Evolutionary conservation across 2,329 filamentous ascomycete genomes (phyloP).

Genomic region (Penicillium sp.): DNA sequence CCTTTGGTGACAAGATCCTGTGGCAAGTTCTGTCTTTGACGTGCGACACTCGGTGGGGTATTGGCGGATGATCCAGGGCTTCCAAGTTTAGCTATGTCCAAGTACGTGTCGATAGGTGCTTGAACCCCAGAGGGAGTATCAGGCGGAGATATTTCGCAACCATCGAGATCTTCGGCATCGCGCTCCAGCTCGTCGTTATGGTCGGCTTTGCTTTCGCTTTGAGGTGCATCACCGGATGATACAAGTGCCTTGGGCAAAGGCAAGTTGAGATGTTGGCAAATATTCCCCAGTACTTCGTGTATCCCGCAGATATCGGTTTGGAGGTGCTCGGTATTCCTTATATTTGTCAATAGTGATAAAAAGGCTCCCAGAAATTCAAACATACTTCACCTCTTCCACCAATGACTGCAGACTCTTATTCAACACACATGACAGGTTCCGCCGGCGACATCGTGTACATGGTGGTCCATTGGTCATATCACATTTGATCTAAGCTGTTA

Average conservation of each 20-base stretch:
- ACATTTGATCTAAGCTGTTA: conserved; percentile 41
- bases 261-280: conserved; percentile 38
- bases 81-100: conserved; percentile 36
- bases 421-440: conserved; percentile 47
- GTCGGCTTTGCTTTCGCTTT: neutral
- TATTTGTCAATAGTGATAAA: neutral
- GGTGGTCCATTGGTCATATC: conserved; percentile 50
- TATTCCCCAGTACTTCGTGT: conserved; percentile 27
- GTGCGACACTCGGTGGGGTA: conserved; percentile 25
- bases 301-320: conserved; percentile 32
- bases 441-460: conserved; percentile 48
- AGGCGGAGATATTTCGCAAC: conserved; percentile 35
- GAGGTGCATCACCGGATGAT: neutral
- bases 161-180: conserved; percentile 32
- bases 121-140: conserved; percentile 36
- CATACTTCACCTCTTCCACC: conserved; percentile 45
- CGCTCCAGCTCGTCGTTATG: conserved; percentile 3
- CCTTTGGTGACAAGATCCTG: conserved; percentile 49
- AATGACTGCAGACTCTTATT: conserved; percentile 49
- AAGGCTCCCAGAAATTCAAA: neutral
- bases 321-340: conserved; percentile 34
- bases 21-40: conserved; percentile 10
- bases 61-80: conserved; percentile 30
- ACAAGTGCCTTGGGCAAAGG: conserved; percentile 22
- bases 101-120: conserved; percentile 37